Evolutionary conservation across 176 grass and related monocot genomes (phyloP).

Genomic region (Musa schizocarpa): DNA sequence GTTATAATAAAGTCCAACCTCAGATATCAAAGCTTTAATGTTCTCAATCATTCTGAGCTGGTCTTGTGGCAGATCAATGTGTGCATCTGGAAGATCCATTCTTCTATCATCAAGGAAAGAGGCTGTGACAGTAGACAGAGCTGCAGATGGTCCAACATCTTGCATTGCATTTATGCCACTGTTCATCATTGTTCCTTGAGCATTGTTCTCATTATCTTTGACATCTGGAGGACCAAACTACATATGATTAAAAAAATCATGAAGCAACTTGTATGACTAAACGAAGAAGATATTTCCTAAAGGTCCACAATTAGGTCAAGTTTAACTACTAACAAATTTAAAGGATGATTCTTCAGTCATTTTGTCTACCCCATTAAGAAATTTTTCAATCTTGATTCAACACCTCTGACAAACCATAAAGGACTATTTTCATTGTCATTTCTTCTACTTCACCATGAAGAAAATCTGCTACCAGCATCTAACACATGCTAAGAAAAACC

Average conservation of each 20-base stretch:
- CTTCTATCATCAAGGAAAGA: slow-evolving; percentile 11
- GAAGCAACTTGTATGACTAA: too few relatives aligned
- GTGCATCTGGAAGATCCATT: slow-evolving; percentile 11
- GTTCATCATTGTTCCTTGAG: neutral
- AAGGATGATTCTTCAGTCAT: too few relatives aligned
- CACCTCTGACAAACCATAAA: neutral
- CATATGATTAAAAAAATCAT: neutral
- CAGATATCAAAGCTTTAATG: slow-evolving; percentile 20
- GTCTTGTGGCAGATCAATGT: neutral
- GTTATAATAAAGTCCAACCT: slow-evolving; percentile 28
- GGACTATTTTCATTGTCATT: neutral
- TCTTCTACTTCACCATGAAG: neutral
- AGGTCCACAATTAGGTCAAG: too few relatives aligned
- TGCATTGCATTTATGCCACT: neutral
- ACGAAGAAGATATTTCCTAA: too few relatives aligned
- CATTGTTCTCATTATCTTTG: slow-evolving; percentile 3
- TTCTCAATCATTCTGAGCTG: slow-evolving; percentile 10
- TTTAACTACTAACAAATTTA: too few relatives aligned
- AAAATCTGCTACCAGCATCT: neutral
- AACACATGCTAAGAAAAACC: neutral
- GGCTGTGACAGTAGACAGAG: neutral
- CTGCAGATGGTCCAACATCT: slow-evolving; percentile 1
- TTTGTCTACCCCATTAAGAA: neutral
- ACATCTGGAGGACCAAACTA: slow-evolving; percentile 62
- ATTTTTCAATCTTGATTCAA: neutral